Evolutionary conservation across 1,284 basidiomycete species (phyloP), one percentile per base, ranked within the genome.

Genomic region (Tilletiopsis washingtonensis): DNA sequence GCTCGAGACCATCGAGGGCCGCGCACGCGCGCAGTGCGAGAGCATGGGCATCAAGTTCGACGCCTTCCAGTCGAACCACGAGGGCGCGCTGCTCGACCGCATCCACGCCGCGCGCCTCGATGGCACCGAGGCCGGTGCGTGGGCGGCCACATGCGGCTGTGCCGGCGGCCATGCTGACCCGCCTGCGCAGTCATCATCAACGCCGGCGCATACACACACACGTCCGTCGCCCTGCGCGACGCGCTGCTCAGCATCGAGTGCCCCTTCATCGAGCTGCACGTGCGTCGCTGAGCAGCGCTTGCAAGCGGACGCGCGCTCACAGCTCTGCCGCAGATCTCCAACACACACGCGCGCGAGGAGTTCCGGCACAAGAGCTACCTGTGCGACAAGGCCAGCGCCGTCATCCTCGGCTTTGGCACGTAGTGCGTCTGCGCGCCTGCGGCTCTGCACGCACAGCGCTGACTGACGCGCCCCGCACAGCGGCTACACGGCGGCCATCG

Each of bases 251-350:
- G 68, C 3, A 60, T 72, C 9, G 45, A 48, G 2, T 56, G 72
- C n/a, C 73, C 73, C 2, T 75, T 73, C 56, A 64, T 75, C 48
- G 74, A 74, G 54, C 69, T 74, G 25, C 74, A 74, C 49, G 65
- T 64, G 59, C 53, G 19, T 42, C 19, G 6, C 12, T 17, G 3
- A 23, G 5, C 12, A 4, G 19, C n/a, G 47, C 17, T 27, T 15
- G 5, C 21, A 11, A 23, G 20, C n/a, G 7, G 11, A 5, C 34
- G 19, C 5, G 7, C 17, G 21, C 17, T 32, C 9, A 34, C 2
- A 43, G 5, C 29, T 41, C n/a, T 6, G 40, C 5, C 15, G 7
- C 51, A 64, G 57, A 62, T 74, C 49, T 60, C 69, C 17, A 75
- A 75, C 45, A 61, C 71, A 20, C 73, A 75, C 47, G 67, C 71